These are phyloP conservation scores for Garcia nutans DNA, from an alignment of 345 rosid species.

Conservation along the genomic window DNA sequence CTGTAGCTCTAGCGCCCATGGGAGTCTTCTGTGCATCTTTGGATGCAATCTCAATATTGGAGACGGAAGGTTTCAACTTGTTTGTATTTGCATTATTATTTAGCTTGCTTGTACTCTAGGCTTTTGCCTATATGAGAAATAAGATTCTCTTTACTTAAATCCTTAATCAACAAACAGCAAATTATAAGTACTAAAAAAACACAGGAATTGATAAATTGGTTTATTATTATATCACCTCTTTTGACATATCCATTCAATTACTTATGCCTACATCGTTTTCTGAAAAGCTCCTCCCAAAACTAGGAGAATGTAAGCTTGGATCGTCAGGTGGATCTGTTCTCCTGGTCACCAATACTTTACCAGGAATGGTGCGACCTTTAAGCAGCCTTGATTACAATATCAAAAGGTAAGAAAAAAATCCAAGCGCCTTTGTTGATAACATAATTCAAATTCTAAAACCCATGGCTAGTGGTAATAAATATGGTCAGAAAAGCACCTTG, in stretches of 20 bases:
- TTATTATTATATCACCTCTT: slow-evolving; percentile 41
- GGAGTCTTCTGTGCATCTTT: slow-evolving; percentile 52
- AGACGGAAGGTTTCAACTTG: slow-evolving; percentile 49
- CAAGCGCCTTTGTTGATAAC: background rate
- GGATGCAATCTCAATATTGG: slow-evolving; percentile 42
- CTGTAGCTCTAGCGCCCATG: slow-evolving; percentile 80
- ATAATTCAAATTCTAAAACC: background rate
- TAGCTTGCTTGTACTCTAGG: slow-evolving; percentile 36
- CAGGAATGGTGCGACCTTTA: slow-evolving; percentile 88
- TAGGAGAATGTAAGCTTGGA: slow-evolving; percentile 48
- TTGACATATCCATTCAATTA: slow-evolving; percentile 42
- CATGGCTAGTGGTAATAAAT: background rate
- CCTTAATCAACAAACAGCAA: background rate
- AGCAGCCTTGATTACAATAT: slow-evolving; percentile 53
- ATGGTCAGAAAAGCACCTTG: background rate
- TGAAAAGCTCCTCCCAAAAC: slow-evolving; percentile 65
- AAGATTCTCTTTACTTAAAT: slow-evolving; percentile 6
- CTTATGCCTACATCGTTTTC: slow-evolving; percentile 70
- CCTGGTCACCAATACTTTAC: slow-evolving; percentile 79
- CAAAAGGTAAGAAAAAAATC: background rate
- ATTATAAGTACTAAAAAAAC: background rate
- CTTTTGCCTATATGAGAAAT: slow-evolving; percentile 47
- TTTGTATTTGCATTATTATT: slow-evolving; percentile 36
- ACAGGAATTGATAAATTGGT: background rate
- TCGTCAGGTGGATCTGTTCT: slow-evolving; percentile 62